Evolutionary conservation across 129 eudicot genomes (phyloP).

Genomic region (Apium graveolens): DNA sequence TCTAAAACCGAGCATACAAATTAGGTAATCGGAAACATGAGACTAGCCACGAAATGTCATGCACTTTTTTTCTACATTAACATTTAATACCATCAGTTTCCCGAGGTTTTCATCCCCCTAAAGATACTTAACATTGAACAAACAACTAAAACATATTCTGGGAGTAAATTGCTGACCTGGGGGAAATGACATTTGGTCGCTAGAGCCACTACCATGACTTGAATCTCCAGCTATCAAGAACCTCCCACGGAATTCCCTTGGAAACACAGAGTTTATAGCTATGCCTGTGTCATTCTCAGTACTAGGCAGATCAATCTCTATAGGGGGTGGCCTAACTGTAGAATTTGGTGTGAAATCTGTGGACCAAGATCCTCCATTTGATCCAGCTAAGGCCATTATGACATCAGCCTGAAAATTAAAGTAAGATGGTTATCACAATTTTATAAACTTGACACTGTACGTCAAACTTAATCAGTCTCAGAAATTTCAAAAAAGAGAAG

Average conservation of each 20-base stretch:
- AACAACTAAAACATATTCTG: conserved; percentile 1
- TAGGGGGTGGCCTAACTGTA: conserved; percentile 31
- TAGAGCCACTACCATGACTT: conserved; percentile 34
- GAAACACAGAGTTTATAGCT: conserved; percentile 19
- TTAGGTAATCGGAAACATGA: neutral
- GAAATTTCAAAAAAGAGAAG: neutral
- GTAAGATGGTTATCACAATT: conserved; percentile 7
- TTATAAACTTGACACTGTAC: neutral
- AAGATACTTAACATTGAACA: neutral
- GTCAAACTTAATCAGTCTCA: neutral
- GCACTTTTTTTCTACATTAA: too few species aligned
- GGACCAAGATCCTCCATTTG: conserved; percentile 98
- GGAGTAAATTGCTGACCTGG: conserved; percentile 17
- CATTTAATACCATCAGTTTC: neutral
- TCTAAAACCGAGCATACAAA: neutral
- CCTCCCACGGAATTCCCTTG: conserved; percentile 31
- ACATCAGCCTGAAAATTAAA: conserved; percentile 68
- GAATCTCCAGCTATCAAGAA: conserved; percentile 23
- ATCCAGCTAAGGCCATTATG: conserved; percentile 86
- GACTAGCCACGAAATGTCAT: neutral
- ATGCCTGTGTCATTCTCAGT: conserved; percentile 29
- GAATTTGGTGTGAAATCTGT: conserved; percentile 53
- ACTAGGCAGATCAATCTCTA: conserved; percentile 29
- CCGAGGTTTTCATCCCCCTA: neutral
- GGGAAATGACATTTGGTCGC: conserved; percentile 20